Evolutionary conservation across 306 rosid species (phyloP).

Genomic region (Quercus cerris): DNA sequence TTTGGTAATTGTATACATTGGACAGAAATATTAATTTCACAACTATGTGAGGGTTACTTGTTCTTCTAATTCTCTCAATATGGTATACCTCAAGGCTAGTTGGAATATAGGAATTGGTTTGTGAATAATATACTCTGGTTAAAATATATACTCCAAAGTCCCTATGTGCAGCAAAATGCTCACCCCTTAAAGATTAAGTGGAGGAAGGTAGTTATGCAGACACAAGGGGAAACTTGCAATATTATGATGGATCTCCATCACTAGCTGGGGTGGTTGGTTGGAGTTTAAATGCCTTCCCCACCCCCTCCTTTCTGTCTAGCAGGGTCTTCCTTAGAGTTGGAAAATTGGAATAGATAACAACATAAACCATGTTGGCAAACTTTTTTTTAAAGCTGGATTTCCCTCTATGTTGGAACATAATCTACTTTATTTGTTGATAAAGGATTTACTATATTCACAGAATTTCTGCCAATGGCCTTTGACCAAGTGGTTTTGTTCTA

Average conservation of each 20-base stretch:
- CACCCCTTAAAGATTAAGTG: conserved; percentile 9
- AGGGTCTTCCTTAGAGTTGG: no score
- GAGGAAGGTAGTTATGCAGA: conserved; percentile 4
- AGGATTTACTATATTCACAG: background rate
- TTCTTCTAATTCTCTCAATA: background rate
- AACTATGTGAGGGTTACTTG: background rate
- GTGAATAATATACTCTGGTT: background rate
- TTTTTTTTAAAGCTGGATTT: background rate
- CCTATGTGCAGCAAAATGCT: background rate
- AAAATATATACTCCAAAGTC: background rate
- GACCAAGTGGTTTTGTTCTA: background rate
- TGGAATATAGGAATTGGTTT: background rate
- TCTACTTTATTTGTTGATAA: background rate
- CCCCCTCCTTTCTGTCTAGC: background rate
- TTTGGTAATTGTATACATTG: conserved; percentile 6
- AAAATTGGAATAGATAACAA: background rate
- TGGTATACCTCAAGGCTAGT: background rate
- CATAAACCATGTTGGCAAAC: background rate
- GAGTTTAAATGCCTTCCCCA: background rate
- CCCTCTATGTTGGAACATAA: background rate
- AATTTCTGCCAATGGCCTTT: background rate
- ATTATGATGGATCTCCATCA: background rate
- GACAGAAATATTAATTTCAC: background rate
- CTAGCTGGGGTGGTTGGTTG: background rate
- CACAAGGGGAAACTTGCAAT: background rate